Evolutionary conservation across 1,284 basidiomycete genomes (phyloP), one percentile per base, ranked within the genome.

Genomic region (Xanthoconium separans): DNA sequence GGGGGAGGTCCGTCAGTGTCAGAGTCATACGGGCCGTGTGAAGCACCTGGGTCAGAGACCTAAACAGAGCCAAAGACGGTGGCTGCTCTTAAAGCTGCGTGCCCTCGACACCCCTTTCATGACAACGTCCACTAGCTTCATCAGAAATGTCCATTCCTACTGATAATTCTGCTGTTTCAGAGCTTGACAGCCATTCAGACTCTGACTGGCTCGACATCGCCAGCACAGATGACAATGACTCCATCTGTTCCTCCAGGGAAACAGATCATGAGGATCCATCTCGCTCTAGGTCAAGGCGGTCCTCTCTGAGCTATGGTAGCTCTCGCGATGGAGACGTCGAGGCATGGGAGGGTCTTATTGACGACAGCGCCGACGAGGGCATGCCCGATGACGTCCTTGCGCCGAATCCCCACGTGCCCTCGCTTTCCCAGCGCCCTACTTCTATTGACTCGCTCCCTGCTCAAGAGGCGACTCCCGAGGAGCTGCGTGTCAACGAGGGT

Each of bases 191-290:
- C 58, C 70, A 82, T 58, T 90, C 87, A 37, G 88, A 90, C 73
- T 88, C 85, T 34, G 87, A 89, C 71, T 89, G 87, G 87, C 83
- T 88, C 63, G 87, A 90, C 62, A 78, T 90, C 57, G 73, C 83
- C 39, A 85, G 82, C 63, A 81, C 68, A 20, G 85, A 85, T 62
- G 85, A 85, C 63, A 82, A 80, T 68, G 84, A 86, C 63, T 88
- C 85, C 47, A 70, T 84, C 67, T 79, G 73, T 61, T 82, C 68
- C 4, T 60, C 77, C 60, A 56, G 76, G 59, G 81, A 79, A 65
- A 83, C 79, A 65, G 84, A 86, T 76, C 80, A 72, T 65, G 82
- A 82, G 64, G 77, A 78, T 59, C 70, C 60, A 40, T 72, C 77
- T 47, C 73, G 75, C 53, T 78, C 83, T 29, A 77, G 76, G 59